Evolutionary conservation across 2,329 filamentous ascomycete genomes (phyloP).

Genomic region (Lizonia empirigonia): DNA sequence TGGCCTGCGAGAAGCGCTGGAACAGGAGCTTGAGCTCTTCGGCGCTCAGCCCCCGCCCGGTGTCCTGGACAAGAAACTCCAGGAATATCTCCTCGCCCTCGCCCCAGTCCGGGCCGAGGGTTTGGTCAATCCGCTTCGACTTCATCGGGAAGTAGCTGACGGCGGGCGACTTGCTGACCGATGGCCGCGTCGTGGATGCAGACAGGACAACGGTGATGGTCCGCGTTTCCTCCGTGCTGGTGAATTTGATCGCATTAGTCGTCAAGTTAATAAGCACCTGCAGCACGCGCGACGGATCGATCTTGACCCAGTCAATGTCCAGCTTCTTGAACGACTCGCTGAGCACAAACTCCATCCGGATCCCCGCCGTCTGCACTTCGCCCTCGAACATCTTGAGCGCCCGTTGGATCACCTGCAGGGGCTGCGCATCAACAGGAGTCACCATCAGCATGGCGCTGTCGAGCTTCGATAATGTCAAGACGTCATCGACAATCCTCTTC

Average conservation of each 20-base stretch:
- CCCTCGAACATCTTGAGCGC: slow-evolving; percentile 80
- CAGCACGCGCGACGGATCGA: slow-evolving; percentile 76
- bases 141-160: slow-evolving; percentile 69
- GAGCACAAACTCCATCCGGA: slow-evolving; percentile 68
- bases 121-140: slow-evolving; percentile 54
- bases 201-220: slow-evolving; percentile 70
- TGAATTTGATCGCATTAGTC: slow-evolving; percentile 84
- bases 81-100: slow-evolving; percentile 69
- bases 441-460: slow-evolving; percentile 76
- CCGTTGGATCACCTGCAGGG: slow-evolving; percentile 68
- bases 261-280: slow-evolving; percentile 82
- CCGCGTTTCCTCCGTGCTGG: slow-evolving; percentile 64
- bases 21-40: slow-evolving; percentile 77
- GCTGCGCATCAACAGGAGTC: slow-evolving; percentile 71
- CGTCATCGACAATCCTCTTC: slow-evolving; percentile 62
- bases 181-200: slow-evolving; percentile 63
- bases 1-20: slow-evolving; percentile 79
- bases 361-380: slow-evolving; percentile 71
- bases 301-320: slow-evolving; percentile 68
- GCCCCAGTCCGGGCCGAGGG: slow-evolving; percentile 69
- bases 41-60: slow-evolving; percentile 72
- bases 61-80: slow-evolving; percentile 76
- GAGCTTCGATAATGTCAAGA: slow-evolving; percentile 61
- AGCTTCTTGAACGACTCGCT: slow-evolving; percentile 65
- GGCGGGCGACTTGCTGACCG: slow-evolving; percentile 46